These are phyloP conservation scores for Tricholoma saponaceum DNA, from an alignment of 768 basidiomycete genomes.

Conservation along the genomic window DNA sequence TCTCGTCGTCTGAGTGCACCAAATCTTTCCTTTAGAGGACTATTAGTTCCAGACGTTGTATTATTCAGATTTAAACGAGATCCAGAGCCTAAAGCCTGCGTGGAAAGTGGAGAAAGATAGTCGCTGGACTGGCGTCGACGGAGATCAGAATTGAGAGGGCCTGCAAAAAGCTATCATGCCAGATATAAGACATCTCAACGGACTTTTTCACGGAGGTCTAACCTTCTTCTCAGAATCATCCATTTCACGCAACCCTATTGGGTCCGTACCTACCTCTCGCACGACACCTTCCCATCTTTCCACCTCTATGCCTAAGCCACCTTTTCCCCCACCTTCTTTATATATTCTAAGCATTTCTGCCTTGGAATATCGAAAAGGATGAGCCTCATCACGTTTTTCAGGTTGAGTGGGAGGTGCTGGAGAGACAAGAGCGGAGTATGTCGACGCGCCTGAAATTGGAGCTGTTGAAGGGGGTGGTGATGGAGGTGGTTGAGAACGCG, in stretches of 20 bases:
- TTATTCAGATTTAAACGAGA: constrained; percentile 50
- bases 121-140: constrained; percentile 83
- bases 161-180: constrained; percentile 65
- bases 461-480: constrained; percentile 51
- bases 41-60: constrained; percentile 37
- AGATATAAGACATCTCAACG: constrained; percentile 20
- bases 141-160: constrained; percentile 81
- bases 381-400: constrained; percentile 59
- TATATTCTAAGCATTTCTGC: constrained; percentile 83
- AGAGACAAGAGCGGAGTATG: constrained; percentile 70
- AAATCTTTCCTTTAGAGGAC: constrained; percentile 67
- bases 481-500: constrained; percentile 51
- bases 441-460: constrained; percentile 49
- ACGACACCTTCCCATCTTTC: constrained; percentile 90
- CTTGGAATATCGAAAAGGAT: constrained; percentile 85
- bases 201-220: constrained; percentile 21
- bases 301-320: constrained; percentile 78
- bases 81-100: constrained; percentile 45
- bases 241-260: constrained; percentile 75
- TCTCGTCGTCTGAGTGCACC: constrained; percentile 63
- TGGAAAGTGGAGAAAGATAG: constrained; percentile 56
- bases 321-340: constrained; percentile 70
- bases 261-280: constrained; percentile 68
- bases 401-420: constrained; percentile 42
- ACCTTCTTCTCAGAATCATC: constrained; percentile 88